Evolutionary conservation across 225 moss, liverwort and hornwort species (phyloP).

Genomic region (Sphagnum tenellum): DNA sequence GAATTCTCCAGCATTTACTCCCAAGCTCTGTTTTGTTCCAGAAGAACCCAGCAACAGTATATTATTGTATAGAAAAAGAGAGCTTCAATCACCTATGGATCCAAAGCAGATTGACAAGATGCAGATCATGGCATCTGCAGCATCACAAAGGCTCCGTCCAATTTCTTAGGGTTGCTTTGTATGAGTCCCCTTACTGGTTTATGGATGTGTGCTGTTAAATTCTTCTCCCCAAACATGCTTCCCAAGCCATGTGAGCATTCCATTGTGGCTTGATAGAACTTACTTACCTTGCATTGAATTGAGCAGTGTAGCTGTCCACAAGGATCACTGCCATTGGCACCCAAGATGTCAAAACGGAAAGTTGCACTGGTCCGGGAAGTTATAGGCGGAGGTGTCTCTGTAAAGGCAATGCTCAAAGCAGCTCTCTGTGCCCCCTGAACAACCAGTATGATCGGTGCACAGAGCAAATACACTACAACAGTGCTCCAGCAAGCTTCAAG

Average conservation of each 20-base stretch:
- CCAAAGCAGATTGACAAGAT: neutral
- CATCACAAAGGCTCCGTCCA: neutral
- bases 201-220: neutral
- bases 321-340: slow-evolving; percentile 19
- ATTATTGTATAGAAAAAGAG: no score
- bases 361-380: slow-evolving; percentile 20
- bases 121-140: neutral
- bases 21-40: no score
- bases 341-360: slow-evolving; percentile 21
- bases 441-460: slow-evolving; percentile 4
- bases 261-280: no score
- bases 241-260: slow-evolving; percentile 1
- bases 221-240: neutral
- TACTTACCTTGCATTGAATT: slow-evolving; percentile 25
- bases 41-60: no score
- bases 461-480: slow-evolving; percentile 11
- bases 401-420: slow-evolving; percentile 11
- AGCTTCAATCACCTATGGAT: neutral
- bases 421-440: slow-evolving; percentile 4
- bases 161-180: no score
- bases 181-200: neutral
- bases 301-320: slow-evolving; percentile 23
- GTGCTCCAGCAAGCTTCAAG: slow-evolving; percentile 14
- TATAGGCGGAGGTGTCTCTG: slow-evolving; percentile 14
- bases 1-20: no score